Conservation (phyloP, 306 rosid species). For the Clitoria ternatea region DNA sequence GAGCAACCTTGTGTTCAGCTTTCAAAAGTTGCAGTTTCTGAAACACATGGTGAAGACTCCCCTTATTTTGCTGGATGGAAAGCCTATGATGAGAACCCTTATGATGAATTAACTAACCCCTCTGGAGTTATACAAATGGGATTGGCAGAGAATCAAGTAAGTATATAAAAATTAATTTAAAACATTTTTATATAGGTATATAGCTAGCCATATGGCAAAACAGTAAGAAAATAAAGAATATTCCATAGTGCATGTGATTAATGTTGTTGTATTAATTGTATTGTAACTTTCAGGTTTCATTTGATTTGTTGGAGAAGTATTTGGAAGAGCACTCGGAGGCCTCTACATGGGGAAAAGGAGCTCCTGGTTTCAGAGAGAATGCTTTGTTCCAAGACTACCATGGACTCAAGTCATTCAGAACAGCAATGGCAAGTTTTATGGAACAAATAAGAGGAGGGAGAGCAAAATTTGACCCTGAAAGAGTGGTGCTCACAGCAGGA, state of each 20-base stretch:
- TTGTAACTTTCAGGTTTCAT: conserved; percentile 59
- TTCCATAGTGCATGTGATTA: not conserved
- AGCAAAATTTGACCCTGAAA: conserved; percentile 60
- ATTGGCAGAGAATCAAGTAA: conserved; percentile 93
- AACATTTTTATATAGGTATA: not conserved
- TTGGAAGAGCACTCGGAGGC: conserved; percentile 56
- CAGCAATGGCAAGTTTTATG: conserved; percentile 92
- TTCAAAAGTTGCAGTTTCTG: conserved; percentile 66
- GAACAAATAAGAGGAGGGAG: conserved; percentile 72
- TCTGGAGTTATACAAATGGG: conserved; percentile 94
- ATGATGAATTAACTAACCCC: conserved; percentile 53
- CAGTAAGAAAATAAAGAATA: not conserved
- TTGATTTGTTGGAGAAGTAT: conserved; percentile 72
- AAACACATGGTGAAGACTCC: conserved; percentile 83
- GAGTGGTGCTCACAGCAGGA: conserved; percentile 86
- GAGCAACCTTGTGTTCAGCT: conserved; percentile 40
- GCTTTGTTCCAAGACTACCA: conserved; percentile 96
- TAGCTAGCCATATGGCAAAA: not conserved
- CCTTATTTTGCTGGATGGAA: conserved; percentile 98
- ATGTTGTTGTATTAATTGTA: not conserved
- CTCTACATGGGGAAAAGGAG: conserved; percentile 43
- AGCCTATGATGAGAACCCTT: conserved; percentile 85
- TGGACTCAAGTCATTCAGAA: conserved; percentile 67
- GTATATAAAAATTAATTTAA: not conserved
- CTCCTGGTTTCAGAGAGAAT: conserved; percentile 61